A percentile compares a stretch with the other conserved stretches of the same genome.
These are phyloP conservation scores for Mortierella sp. DNA, from an alignment of 371 early-diverging fungal species.

Conservation along the genomic window DNA sequence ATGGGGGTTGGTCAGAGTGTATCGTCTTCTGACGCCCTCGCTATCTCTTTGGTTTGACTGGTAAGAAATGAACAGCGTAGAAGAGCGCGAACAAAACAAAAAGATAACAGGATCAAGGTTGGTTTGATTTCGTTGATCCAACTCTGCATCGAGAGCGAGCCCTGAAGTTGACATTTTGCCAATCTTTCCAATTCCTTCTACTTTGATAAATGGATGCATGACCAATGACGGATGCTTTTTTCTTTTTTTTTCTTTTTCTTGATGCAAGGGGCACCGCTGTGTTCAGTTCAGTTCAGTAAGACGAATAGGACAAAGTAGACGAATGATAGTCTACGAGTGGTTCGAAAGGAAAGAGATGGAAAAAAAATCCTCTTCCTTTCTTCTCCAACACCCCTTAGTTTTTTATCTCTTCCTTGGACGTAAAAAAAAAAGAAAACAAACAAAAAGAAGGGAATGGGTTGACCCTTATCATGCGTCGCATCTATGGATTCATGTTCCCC, in stretches of 20 bases:
- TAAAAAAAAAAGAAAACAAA: neutral
- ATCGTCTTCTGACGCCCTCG: neutral
- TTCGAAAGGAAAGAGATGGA: neutral
- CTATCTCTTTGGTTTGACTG: neutral
- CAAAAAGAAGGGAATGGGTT: neutral
- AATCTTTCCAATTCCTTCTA: neutral
- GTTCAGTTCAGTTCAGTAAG: too few relatives aligned
- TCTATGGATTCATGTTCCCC: neutral
- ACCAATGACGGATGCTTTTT: neutral
- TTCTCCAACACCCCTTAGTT: neutral
- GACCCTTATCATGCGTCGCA: neutral
- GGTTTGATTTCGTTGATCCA: neutral
- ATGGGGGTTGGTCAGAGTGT: neutral
- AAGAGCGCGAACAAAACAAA: neutral
- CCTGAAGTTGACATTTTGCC: neutral
- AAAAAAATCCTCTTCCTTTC: neutral
- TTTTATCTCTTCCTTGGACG: neutral
- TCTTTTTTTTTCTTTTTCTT: neutral
- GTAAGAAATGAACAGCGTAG: neutral
- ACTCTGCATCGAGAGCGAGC: neutral
- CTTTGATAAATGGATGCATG: neutral
- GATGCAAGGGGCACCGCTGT: neutral
- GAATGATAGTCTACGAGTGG: neutral
- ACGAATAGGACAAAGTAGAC: neutral
- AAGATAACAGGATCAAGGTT: constrained; percentile 6